Evolutionary conservation across 192 early-diverging fungal genomes (phyloP).

Genomic region (Obelidium mucronatum): DNA sequence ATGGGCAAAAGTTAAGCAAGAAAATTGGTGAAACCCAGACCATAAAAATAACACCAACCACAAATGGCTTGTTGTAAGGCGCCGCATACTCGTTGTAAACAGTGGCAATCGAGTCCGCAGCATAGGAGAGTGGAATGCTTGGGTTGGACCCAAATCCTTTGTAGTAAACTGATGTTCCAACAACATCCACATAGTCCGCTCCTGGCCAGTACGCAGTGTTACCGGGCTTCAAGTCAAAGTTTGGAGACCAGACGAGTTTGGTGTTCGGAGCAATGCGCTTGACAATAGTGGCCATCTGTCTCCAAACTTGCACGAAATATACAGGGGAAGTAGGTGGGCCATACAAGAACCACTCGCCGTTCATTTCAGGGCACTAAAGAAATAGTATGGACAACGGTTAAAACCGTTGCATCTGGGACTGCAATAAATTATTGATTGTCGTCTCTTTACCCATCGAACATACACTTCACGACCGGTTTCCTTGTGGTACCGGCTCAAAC

Average conservation of each 20-base stretch:
- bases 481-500: not conserved
- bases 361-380: too few species aligned
- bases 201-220: slow-evolving; percentile 22
- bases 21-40: not conserved
- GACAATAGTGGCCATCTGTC: slow-evolving; percentile 21
- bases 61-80: slow-evolving; percentile 24
- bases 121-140: not conserved
- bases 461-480: not conserved
- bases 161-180: slow-evolving; percentile 29
- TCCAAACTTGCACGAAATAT: slow-evolving; percentile 12
- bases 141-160: slow-evolving; percentile 28
- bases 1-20: not conserved
- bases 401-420: too few species aligned
- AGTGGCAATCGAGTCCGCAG: not conserved
- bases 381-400: too few species aligned
- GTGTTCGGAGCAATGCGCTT: not conserved
- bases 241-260: slow-evolving; percentile 24
- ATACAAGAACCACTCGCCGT: slow-evolving; percentile 19
- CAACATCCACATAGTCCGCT: slow-evolving; percentile 16
- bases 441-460: slow-evolving; percentile 5
- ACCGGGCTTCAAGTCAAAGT: slow-evolving; percentile 15
- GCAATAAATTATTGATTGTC: too few species aligned
- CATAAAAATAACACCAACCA: not conserved
- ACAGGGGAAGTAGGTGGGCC: not conserved
- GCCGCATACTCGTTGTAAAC: slow-evolving; percentile 13